Percentiles rank a stretch among this genome's conserved stretches.
Evolutionary conservation across 768 basidiomycete species (phyloP).

Genomic region (Termitomyces sp.): DNA sequence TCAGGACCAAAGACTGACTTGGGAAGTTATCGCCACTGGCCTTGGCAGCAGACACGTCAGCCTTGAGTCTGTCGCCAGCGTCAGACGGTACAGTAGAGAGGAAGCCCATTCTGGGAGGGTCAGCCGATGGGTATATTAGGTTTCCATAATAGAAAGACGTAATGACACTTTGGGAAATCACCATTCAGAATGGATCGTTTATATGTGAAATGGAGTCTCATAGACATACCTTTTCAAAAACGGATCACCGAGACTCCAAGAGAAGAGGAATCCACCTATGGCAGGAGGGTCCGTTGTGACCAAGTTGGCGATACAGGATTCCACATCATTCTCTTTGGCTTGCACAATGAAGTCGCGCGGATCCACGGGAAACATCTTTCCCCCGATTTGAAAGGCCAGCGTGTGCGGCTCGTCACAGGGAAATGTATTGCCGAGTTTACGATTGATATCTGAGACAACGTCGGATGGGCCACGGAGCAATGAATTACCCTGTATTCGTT

Average conservation of each 20-base stretch:
- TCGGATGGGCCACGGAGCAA: slow-evolving; percentile 72
- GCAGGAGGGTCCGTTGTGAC: slow-evolving; percentile 59
- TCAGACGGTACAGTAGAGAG: slow-evolving; percentile 63
- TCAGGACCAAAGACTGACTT: slow-evolving; percentile 18
- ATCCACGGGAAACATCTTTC: slow-evolving; percentile 66
- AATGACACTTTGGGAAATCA: slow-evolving; percentile 50
- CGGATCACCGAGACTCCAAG: slow-evolving; percentile 75
- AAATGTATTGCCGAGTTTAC: slow-evolving; percentile 38
- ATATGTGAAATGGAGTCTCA: background rate
- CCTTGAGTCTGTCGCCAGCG: slow-evolving; percentile 32
- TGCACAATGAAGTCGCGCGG: slow-evolving; percentile 64
- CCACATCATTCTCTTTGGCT: slow-evolving; percentile 27
- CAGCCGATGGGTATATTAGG: slow-evolving; percentile 57
- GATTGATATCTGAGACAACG: slow-evolving; percentile 44
- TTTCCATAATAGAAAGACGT: slow-evolving; percentile 72
- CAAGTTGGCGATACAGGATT: slow-evolving; percentile 48
- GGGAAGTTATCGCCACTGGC: slow-evolving; percentile 29
- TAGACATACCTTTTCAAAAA: slow-evolving; percentile 65
- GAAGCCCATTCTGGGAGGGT: slow-evolving; percentile 66
- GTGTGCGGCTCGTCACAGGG: slow-evolving; percentile 57
- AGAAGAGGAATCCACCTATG: slow-evolving; percentile 56
- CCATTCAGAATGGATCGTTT: background rate
- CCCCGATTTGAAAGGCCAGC: slow-evolving; percentile 64
- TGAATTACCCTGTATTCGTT: slow-evolving; percentile 60
- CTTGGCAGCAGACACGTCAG: slow-evolving; percentile 21